Percentiles rank a stretch among this genome's conserved stretches.
Evolutionary conservation across 768 basidiomycete species (phyloP).

Genomic region (Boletus insuetus): DNA sequence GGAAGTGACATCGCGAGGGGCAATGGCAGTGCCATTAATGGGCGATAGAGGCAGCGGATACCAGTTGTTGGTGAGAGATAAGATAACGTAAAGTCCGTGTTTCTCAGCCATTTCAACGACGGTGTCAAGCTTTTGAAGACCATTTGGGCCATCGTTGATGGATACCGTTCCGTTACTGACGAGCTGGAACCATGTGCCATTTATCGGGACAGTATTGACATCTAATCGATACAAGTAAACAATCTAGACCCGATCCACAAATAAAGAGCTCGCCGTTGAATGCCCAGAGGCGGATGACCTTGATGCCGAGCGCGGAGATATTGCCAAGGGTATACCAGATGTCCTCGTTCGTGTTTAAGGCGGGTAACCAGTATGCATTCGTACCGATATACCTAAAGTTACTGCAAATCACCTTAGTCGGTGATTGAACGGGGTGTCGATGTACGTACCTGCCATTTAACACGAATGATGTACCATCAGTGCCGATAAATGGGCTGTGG

Average conservation of each 20-base stretch:
- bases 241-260: background rate
- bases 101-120: constrained; percentile 53
- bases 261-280: constrained; percentile 52
- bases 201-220: constrained; percentile 48
- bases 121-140: constrained; percentile 61
- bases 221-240: constrained; percentile 35
- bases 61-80: constrained; percentile 65
- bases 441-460: constrained; percentile 51
- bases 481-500: constrained; percentile 43
- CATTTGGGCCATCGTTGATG: constrained; percentile 60
- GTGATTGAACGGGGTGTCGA: background rate
- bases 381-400: constrained; percentile 49
- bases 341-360: constrained; percentile 52
- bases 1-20: constrained; percentile 25
- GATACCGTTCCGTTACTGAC: constrained; percentile 51
- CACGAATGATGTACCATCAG: constrained; percentile 43
- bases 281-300: constrained; percentile 65
- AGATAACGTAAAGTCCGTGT: constrained; percentile 49
- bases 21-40: constrained; percentile 10
- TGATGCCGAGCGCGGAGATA: constrained; percentile 54
- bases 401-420: constrained; percentile 33
- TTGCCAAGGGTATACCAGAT: constrained; percentile 56
- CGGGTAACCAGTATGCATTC: constrained; percentile 65
- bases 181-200: constrained; percentile 65
- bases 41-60: constrained; percentile 41